A percentile compares a stretch with the other conserved stretches of the same genome.
Evolutionary conservation across 148 eudicot species (phyloP).

Genomic region (Linanthus parryae): DNA sequence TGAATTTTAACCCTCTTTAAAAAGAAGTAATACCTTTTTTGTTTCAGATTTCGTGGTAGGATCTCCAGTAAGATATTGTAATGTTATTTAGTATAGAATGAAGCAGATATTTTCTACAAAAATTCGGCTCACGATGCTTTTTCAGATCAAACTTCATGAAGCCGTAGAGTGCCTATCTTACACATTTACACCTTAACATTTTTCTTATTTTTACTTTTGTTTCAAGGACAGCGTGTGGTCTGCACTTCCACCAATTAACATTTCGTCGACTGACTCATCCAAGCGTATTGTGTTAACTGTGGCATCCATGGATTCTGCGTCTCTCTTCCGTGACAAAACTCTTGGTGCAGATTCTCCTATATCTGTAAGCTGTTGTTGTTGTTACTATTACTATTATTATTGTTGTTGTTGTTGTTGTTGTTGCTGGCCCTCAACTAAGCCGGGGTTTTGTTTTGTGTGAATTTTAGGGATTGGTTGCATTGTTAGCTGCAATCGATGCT

Average conservation of each 20-base stretch:
- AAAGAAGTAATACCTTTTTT: too few species aligned
- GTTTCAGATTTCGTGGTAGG: too few species aligned
- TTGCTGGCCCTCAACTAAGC: conserved; percentile 13
- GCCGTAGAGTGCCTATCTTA: too few species aligned
- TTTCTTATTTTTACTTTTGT: conserved; percentile 18
- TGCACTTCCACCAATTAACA: conserved; percentile 70
- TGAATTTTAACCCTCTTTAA: too few species aligned
- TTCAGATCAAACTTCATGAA: too few species aligned
- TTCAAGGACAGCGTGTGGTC: conserved; percentile 99
- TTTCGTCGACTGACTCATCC: conserved; percentile 31
- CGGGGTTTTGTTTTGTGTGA: conserved; percentile 11
- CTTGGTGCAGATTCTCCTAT: conserved; percentile 91
- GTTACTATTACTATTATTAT: too few species aligned
- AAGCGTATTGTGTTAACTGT: conserved; percentile 64
- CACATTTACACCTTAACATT: conserved; percentile 9
- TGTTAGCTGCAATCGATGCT: conserved; percentile 92
- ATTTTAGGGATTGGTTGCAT: conserved; percentile 72
- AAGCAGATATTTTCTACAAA: too few species aligned
- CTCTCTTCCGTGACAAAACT: conserved; percentile 95
- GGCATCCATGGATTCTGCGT: conserved; percentile 93
- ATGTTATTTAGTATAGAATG: too few species aligned
- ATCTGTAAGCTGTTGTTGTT: conserved; percentile 80
- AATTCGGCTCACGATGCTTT: too few species aligned
- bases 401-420: too few species aligned
- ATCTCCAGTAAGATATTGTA: too few species aligned